Evolutionary conservation across 2,329 filamentous ascomycete genomes (phyloP), one percentile per base, ranked within the genome.

Genomic region (Bisporella sp.): DNA sequence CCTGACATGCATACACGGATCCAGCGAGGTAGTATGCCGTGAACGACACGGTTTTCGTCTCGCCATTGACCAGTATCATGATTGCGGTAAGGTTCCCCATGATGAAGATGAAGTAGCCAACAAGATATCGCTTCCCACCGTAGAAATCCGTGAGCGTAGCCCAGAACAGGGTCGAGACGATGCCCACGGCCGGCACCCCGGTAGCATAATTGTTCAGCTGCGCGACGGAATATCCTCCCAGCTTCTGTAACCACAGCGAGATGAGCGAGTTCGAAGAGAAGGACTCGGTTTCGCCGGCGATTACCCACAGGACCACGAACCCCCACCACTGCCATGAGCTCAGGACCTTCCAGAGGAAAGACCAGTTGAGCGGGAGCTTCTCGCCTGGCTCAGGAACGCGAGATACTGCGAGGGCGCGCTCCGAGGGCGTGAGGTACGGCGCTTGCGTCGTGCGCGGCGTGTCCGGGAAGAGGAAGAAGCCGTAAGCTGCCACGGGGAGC

Each of bases 1-100:
- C 83, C 65, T 89, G 84, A 59, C 84, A 85, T 0, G 84, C 84
- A 57, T 88, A 88, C 0, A 87, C 81, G 4, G 76, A 71, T 1
- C 85, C 85, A 0, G 83, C 81, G 78, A 79, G 84, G 64, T 87
- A 87, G 58, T 86, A 87, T 4, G 82, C 82, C 2, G 80, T 82
- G 54, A 88, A 84, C 0, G 81, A 74, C 1, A 77, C 69, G 0
- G 73, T 61, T 0, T 65, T 47, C 47, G 33, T 75, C 73, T 0
- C 73, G 73, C 35, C 40, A 2, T 54, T 46, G 9, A 46, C 50
- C 0, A 88, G 67, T 2, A 88, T 77, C 71, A 88, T 76, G 4
- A 75, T 73, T 0, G 79, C 76, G 0, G 84, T 84, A 0, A 74
- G 72, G 4, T 87, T 70, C 1, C 82, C 83, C 0, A 81, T 85